Evolutionary conservation across 768 basidiomycete species (phyloP).

Genomic region (Serendipita indica): DNA sequence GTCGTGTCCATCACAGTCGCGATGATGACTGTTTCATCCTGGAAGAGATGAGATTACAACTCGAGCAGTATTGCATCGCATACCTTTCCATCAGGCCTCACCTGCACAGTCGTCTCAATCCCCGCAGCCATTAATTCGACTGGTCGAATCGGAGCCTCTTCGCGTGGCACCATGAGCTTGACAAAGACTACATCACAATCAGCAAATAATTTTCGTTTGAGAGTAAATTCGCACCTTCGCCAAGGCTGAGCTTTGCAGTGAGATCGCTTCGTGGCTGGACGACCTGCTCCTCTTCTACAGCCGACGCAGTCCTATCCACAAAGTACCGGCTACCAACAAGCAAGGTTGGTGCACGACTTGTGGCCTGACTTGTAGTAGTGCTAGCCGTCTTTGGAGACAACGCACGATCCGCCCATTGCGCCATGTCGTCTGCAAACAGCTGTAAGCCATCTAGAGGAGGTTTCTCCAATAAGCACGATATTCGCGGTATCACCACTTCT

Average conservation of each 20-base stretch:
- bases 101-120: constrained; percentile 44
- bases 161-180: constrained; percentile 37
- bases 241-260: constrained; percentile 35
- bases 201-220: too few species aligned
- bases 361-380: constrained; percentile 16
- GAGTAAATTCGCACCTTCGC: constrained; percentile 29
- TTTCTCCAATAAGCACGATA: constrained; percentile 43
- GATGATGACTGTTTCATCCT: constrained; percentile 61
- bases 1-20: constrained; percentile 47
- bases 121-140: constrained; percentile 50
- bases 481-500: constrained; percentile 39
- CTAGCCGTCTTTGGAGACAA: constrained; percentile 17
- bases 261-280: constrained; percentile 26
- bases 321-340: constrained; percentile 73
- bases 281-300: constrained; percentile 2
- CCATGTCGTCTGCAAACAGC: constrained; percentile 73
- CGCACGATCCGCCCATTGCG: constrained; percentile 49
- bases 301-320: constrained; percentile 24
- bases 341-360: constrained; percentile 39
- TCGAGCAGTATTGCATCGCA: constrained; percentile 12
- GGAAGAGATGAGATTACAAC: constrained; percentile 8
- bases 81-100: constrained; percentile 61
- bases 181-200: too few species aligned
- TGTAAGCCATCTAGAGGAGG: constrained; percentile 59
- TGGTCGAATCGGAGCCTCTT: constrained; percentile 26